Evolutionary conservation across 768 basidiomycete genomes (phyloP).

Genomic region (Agrocybe praecox): DNA sequence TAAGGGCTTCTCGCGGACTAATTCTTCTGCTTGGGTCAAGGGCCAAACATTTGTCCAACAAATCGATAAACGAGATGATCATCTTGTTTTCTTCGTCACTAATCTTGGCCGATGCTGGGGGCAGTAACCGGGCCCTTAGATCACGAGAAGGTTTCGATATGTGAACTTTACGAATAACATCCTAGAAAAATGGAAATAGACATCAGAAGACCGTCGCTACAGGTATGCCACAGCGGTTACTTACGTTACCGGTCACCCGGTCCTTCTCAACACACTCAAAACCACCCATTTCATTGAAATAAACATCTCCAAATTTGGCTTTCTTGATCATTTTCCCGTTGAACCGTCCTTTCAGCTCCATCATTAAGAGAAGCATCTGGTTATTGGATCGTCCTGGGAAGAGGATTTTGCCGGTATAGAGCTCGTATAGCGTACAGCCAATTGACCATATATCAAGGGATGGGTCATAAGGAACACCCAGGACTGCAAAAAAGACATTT

Average conservation of each 20-base stretch:
- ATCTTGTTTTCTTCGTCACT: constrained; percentile 89
- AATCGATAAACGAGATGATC: constrained; percentile 79
- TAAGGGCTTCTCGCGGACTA: constrained; percentile 86
- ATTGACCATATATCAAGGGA: constrained; percentile 96
- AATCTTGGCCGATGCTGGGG: constrained; percentile 73
- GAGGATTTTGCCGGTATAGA: constrained; percentile 96
- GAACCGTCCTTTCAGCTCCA: constrained; percentile 96
- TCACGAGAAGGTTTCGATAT: constrained; percentile 84
- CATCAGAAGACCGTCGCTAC: neutral
- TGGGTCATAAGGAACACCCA: constrained; percentile 94
- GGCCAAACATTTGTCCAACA: constrained; percentile 88
- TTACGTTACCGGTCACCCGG: constrained; percentile 79
- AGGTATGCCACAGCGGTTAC: constrained; percentile 31
- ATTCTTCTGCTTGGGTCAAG: constrained; percentile 87
- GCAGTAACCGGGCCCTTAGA: constrained; percentile 80
- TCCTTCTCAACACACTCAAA: constrained; percentile 86
- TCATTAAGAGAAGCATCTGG: constrained; percentile 97
- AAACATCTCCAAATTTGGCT: constrained; percentile 87
- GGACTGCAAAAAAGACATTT: constrained; percentile 53
- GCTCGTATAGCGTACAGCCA: constrained; percentile 95
- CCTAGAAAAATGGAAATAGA: constrained; percentile 45
- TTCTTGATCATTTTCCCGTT: constrained; percentile 94
- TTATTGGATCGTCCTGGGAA: constrained; percentile 97
- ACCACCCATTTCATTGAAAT: constrained; percentile 91
- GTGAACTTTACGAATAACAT: constrained; percentile 78